Evolutionary conservation across 2,329 filamentous ascomycete genomes (phyloP).

Genomic region (Aspergillus quadrilineatus): DNA sequence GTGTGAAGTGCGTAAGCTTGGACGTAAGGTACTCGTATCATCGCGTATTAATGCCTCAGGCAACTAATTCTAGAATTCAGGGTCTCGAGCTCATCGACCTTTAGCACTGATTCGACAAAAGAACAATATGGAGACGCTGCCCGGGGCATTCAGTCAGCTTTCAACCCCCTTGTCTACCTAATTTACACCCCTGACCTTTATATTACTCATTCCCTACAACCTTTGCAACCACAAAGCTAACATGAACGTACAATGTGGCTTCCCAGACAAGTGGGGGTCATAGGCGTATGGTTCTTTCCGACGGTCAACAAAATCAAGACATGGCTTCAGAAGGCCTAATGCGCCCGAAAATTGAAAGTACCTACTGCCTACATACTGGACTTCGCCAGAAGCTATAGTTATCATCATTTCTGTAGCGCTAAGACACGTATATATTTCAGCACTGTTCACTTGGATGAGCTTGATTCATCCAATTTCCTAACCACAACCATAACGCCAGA

Average conservation of each 20-base stretch:
- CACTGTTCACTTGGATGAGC: background rate
- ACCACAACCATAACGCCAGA: background rate
- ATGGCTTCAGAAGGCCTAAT: background rate
- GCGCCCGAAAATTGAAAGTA: background rate
- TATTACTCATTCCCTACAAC: too few species aligned
- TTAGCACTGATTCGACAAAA: background rate
- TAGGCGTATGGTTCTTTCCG: too few species aligned
- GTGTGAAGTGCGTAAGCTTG: too few species aligned
- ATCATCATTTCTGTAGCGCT: slow-evolving; percentile 9
- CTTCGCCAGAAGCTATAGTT: background rate
- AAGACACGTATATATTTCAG: slow-evolving; percentile 5
- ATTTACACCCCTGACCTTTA: too few species aligned
- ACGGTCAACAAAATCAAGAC: background rate
- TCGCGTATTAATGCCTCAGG: background rate
- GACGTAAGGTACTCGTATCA: background rate
- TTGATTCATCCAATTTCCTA: slow-evolving; percentile 4
- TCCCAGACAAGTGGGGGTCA: too few species aligned
- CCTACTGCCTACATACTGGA: background rate
- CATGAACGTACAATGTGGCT: too few species aligned
- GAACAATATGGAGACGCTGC: too few species aligned
- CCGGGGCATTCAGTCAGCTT: too few species aligned
- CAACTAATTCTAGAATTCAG: background rate
- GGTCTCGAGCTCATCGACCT: background rate
- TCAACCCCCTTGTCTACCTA: too few species aligned
- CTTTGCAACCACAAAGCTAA: too few species aligned